Conservation (phyloP, 1,139 yeast species). For the Pichia terricola region DNA sequence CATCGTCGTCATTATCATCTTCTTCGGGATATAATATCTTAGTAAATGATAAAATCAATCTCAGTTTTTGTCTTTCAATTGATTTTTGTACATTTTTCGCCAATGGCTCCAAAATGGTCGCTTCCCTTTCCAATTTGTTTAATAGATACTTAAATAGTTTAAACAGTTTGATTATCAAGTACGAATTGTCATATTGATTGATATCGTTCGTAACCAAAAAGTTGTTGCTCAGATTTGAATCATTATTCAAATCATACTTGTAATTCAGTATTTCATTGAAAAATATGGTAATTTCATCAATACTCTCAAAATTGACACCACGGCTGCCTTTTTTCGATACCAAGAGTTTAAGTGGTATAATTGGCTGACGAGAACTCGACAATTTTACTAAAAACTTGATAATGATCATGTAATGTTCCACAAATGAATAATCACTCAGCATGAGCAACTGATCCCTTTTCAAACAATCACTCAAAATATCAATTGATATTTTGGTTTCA, state of each 20-base stretch:
- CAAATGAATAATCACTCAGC: constrained; percentile 26
- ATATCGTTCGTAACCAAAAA: neutral
- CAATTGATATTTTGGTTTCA: constrained; percentile 23
- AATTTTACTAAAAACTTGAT: constrained; percentile 19
- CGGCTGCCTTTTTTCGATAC: constrained; percentile 2
- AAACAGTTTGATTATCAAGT: constrained; percentile 22
- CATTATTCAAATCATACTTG: constrained; percentile 9
- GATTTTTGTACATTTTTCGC: constrained; percentile 15
- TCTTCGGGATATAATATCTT: constrained; percentile 23
- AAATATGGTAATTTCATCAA: constrained; percentile 11
- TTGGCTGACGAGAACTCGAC: constrained; percentile 21
- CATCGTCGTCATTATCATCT: constrained; percentile 9
- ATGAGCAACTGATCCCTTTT: constrained; percentile 33
- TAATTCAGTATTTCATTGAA: constrained; percentile 14
- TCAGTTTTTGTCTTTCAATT: constrained; percentile 20
- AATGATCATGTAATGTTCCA: constrained; percentile 25
- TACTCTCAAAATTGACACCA: constrained; percentile 11
- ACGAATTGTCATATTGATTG: constrained; percentile 21
- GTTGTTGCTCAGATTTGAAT: neutral
- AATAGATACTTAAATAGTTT: constrained; percentile 19
- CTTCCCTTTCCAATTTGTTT: constrained; percentile 19
- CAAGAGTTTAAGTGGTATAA: constrained; percentile 19
- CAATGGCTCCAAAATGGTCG: constrained; percentile 17
- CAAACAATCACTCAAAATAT: constrained; percentile 38
- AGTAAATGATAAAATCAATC: constrained; percentile 22